Base-by-base conservation (phyloP, 1,139 yeast species). In the Lodderomyces metapsilosis region DNA sequence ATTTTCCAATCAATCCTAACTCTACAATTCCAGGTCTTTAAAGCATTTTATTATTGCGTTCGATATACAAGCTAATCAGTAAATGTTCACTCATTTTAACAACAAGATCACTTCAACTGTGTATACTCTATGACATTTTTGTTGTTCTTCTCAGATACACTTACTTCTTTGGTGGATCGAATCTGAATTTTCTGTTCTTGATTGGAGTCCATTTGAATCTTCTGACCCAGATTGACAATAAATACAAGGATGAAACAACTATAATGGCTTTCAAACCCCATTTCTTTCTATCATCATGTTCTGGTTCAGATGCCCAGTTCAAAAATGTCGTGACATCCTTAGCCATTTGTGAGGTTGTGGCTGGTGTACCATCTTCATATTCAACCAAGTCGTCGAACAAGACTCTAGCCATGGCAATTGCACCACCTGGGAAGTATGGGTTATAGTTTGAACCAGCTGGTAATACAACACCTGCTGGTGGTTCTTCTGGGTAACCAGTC, bases 391-490 rank as follows among this genome's bases (percentile, higher is more conserved):
- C 98, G 63, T 92, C 98, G 58, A 89, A 92, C 69, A 92, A 78
- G 48, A 91, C 98, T 76, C 98, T 87, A 64, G 88, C 98, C 98
- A 92, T 92, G 61, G 97, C 98, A 76, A 92, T 91, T 39, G 97
- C 78, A 54, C 98, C 98, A 74, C 98, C 98, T 62, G 99, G 98
- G 96, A 92, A 92, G 79, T 92, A 92, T 63, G 98, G 98, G 80
- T 94, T 94, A 76, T 92, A 94, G 82, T 91, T 92, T 51, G 95
- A 70, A 51, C 98, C 98, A 49, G 88, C 86, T 47, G 98, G 94
- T 61, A 92, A 78, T 41, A 69, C 78, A 50, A 88, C 96, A 75
- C 99, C 99, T 34, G 97, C 98, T 53, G 99, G 99, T 45, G 96
- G 86, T 49, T 92, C 98, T 43, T 92, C 98, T 58, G 98, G 98